Evolutionary conservation across 306 rosid genomes (phyloP).

Genomic region (Glycine latifolia): DNA sequence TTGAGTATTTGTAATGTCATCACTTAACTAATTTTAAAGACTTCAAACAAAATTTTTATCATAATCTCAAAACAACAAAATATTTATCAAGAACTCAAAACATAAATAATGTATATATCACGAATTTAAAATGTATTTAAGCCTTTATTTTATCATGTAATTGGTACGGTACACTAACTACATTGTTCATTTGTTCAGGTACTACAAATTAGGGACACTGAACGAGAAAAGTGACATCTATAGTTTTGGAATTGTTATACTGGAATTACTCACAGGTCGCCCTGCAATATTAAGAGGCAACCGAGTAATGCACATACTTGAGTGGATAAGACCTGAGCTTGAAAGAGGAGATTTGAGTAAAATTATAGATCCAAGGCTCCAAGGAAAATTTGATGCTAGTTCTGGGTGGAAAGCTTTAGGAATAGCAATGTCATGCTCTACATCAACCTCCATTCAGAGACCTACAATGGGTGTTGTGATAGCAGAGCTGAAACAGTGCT

Average conservation of each 20-base stretch:
- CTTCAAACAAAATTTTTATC: no score
- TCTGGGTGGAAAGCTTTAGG: slow-evolving; percentile 54
- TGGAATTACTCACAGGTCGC: slow-evolving; percentile 67
- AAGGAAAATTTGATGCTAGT: slow-evolving; percentile 51
- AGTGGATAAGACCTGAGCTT: slow-evolving; percentile 57
- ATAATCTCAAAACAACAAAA: no score
- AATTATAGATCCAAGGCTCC: slow-evolving; percentile 60
- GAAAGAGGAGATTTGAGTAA: slow-evolving; percentile 45
- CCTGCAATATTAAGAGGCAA: slow-evolving; percentile 59
- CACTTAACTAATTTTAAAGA: no score
- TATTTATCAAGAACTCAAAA: no score
- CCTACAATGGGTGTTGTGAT: slow-evolving; percentile 62
- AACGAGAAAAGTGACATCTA: slow-evolving; percentile 74
- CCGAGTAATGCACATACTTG: slow-evolving; percentile 51
- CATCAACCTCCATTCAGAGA: slow-evolving; percentile 58
- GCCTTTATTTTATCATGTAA: no score
- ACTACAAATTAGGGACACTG: slow-evolving; percentile 51
- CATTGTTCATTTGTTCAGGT: slow-evolving; percentile 50
- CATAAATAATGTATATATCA: no score
- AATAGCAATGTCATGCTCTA: slow-evolving; percentile 63
- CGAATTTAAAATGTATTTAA: no score
- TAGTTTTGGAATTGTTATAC: slow-evolving; percentile 69
- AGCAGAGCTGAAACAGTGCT: slow-evolving; percentile 58
- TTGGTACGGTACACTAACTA: background rate
- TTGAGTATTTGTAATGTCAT: no score